Evolutionary conservation across 257 asterid species (phyloP), one percentile per base, ranked within the genome.

Genomic region (Ballota nigra): DNA sequence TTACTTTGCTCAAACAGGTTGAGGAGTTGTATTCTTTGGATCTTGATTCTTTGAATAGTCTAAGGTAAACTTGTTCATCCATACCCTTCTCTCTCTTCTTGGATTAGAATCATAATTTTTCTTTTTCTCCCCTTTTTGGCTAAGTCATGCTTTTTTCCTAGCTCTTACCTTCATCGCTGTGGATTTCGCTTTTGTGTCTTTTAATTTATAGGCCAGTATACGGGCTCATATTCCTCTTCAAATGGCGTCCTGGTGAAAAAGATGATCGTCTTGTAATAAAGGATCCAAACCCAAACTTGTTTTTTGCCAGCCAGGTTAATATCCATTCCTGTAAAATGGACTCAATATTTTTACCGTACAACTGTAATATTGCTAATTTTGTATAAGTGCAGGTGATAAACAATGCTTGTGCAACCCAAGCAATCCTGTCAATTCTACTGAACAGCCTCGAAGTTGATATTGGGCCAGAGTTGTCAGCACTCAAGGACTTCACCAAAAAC

Each of bases 401-500:
- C 51, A 95, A 95, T 82, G 99, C 98, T 38, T 95, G 99, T 75
- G 99, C 99, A 61, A 95, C 99, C 78, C 99, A 95, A 86, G 99
- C 98, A 71, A 92, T 95, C 75, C 86, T 95, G 36, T 87, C 99
- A 5, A 88, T 92, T 74, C 91, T 95, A 45, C 61, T 95, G 87
- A 95, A 95, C 83, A 84, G 96, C 73, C 87, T 87, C 6, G 98
- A 92, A 7, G 80, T 95, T 59, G 99, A 95, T 70, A 81, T 92
- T 66, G 99, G 98, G 55, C 96, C 92, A 24, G 98, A 92, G 83
- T 61, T 92, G 29, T 82, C 91, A 9, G 91, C 96, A 1, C 68
- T 92, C 70, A 95, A 82, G 82, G 98, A 95, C 12, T 95, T 95
- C 88, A 83, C 98, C 29, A 88, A 85, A 77, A 89, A 89, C 55